Evolutionary conservation across 495 filamentous ascomycete species (phyloP), one percentile per base, ranked within the genome.

Genomic region (Filosporella fistucella): DNA sequence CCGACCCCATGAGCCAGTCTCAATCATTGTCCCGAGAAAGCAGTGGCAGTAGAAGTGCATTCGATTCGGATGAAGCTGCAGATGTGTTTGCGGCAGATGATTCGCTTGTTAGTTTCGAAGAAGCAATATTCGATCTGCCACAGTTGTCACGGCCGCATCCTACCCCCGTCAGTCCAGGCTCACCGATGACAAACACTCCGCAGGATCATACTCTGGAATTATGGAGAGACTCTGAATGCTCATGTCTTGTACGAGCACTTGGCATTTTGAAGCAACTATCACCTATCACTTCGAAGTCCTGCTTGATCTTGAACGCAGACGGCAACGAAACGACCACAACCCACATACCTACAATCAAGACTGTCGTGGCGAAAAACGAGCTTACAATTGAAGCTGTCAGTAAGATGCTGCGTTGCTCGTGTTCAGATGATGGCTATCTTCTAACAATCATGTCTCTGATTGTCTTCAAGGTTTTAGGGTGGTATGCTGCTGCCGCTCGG

Each of bases 341-440:
- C 9, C 9, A 20, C 41, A 29, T 8, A 17, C 11, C 41, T 16
- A 12, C 17, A 14, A 25, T 14, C 18, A 22, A 46, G 9, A 26
- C 16, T 6, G 20, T 46, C 23, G 21, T 46, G 28, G 23, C 23
- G 14, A 24, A 49, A 26, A 49, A 49, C 23, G 20, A 42, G 25
- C 25, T 22, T n/a, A 23, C 28, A 13, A 49, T 49, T 22, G 37
- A 49, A 49, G 17, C 46, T n/a, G 20, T 42, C 22, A 42, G 17
- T 26, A 49, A 49, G n/a, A 49, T 49, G 28, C 37, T 49, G 11
- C 46, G 42, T 33, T 49, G 46, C 22, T 36, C 35, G 18, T 49
- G 46, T 21, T 12, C 36, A 17, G 16, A 49, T 16, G 46, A 49
- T 18, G 37, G 46, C 37, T 49, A 49, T 18, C 21, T 49, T 17